Evolutionary conservation across 768 basidiomycete species (phyloP), one percentile per base, ranked within the genome.

Genomic region (Omphalotus guepiniiformis): DNA sequence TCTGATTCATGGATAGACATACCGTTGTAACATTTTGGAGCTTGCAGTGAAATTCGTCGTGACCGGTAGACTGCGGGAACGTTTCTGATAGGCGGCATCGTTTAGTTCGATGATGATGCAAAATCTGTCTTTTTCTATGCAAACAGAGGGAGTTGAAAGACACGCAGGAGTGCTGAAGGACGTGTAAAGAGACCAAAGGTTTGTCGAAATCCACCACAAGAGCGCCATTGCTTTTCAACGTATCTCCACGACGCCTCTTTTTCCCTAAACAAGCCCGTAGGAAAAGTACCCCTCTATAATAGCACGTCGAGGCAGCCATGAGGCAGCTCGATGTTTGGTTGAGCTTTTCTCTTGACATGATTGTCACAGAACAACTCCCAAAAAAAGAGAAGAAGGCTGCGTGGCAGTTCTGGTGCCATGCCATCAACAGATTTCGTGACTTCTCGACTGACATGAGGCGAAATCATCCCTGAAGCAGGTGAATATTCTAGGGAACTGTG

Each of bases 41-140:
- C 61, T 56, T 65, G 71, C 47, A 59, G 65, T 11, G 73, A 74
- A 15, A 75, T 58, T 38, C 75, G 63, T 32, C 73, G 71, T 21
- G 68, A 79, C 49, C 64, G 70, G 56, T 46, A 35, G 36, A 25
- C 9, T 49, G n/a, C 39, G 27, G 27, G 15, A 26, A 53, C 43
- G 39, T 45, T 56, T 40, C 47, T 47, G 47, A 40, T 51, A 34
- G 45, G 39, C 23, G 55, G 51, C 54, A 56, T 57, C 37, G 42
- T n/a, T n/a, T n/a, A n/a, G n/a, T n/a, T n/a, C 6, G 25, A 16
- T 19, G n/a, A n/a, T n/a, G n/a, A n/a, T n/a, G n/a, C n/a, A n/a
- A n/a, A n/a, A n/a, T n/a, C n/a, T n/a, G n/a, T n/a, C n/a, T n/a
- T n/a, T n/a, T n/a, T n/a, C n/a, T n/a, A n/a, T n/a, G n/a, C n/a